Evolutionary conservation across 2,329 filamentous ascomycete species (phyloP).

Genomic region (Simplicillium sp.): DNA sequence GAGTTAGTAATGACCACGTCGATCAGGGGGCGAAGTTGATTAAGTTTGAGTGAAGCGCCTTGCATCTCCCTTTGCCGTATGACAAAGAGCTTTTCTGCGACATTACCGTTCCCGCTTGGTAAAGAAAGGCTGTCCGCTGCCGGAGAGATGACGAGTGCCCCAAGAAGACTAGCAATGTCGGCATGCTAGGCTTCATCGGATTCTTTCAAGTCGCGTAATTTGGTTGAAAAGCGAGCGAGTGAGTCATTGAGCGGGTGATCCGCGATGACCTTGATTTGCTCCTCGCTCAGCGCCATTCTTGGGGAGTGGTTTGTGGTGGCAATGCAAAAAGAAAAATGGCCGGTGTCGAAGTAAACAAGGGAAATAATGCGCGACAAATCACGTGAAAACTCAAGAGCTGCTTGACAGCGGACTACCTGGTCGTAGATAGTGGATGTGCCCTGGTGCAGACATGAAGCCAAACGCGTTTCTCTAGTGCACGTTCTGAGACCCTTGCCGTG

Average conservation of each 20-base stretch:
- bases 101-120: neutral
- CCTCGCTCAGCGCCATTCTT: slow-evolving; percentile 6
- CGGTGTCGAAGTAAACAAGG: neutral
- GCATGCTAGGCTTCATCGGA: neutral
- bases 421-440: too few species aligned
- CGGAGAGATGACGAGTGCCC: neutral
- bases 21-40: slow-evolving; percentile 1
- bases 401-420: too few species aligned
- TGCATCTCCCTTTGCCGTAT: slow-evolving; percentile 3
- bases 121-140: slow-evolving; percentile 4
- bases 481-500: too few species aligned
- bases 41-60: neutral
- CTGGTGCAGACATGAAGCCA: too few species aligned
- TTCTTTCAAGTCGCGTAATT: slow-evolving; percentile 4
- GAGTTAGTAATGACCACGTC: neutral
- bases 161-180: slow-evolving; percentile 3
- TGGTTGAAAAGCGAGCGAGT: slow-evolving; percentile 1
- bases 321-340: neutral
- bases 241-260: slow-evolving; percentile 6
- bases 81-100: slow-evolving; percentile 2
- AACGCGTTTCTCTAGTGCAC: too few species aligned
- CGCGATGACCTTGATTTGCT: slow-evolving; percentile 7
- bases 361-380: neutral
- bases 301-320: neutral
- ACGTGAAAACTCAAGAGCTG: neutral